These are phyloP conservation scores for Nakazawaea holstii DNA, from an alignment of 805 yeast species.

Conservation along the genomic window DNA sequence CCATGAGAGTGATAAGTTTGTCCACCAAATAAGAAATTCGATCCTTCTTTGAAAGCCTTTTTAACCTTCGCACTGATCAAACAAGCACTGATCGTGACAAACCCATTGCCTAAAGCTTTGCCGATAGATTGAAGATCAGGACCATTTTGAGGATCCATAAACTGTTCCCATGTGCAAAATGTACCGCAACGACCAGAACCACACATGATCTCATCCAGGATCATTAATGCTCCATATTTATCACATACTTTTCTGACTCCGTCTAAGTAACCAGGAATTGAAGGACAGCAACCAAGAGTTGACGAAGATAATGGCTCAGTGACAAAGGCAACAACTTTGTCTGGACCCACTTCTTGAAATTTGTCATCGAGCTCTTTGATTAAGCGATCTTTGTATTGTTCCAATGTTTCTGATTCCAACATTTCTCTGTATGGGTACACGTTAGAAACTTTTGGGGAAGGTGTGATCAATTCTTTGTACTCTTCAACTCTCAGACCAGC, in stretches of 20 bases:
- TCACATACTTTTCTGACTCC: constrained; percentile 42
- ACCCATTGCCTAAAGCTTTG: constrained; percentile 45
- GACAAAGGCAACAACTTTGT: constrained; percentile 35
- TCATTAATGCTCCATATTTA: constrained; percentile 44
- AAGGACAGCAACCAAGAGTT: constrained; percentile 38
- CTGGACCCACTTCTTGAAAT: constrained; percentile 36
- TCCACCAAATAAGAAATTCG: constrained; percentile 36
- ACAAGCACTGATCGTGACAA: constrained; percentile 43
- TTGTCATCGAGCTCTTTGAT: constrained; percentile 35
- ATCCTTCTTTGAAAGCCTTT: constrained; percentile 31
- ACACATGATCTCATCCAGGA: constrained; percentile 54
- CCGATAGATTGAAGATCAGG: constrained; percentile 48
- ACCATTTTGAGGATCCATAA: constrained; percentile 27
- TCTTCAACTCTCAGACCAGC: constrained; percentile 29
- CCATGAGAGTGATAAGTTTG: constrained; percentile 49
- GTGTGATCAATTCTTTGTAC: constrained; percentile 24
- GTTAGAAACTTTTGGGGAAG: constrained; percentile 24
- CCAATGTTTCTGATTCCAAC: constrained; percentile 30
- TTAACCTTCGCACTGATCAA: constrained; percentile 35
- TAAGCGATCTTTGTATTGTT: constrained; percentile 32
- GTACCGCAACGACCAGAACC: constrained; percentile 51
- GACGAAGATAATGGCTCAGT: constrained; percentile 45
- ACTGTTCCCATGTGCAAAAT: constrained; percentile 42
- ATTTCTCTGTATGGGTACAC: constrained; percentile 28
- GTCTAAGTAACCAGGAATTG: constrained; percentile 41